Conservation (phyloP, 2,329 filamentous ascomycete species). For the Berkeleyomyces basicola region DNA sequence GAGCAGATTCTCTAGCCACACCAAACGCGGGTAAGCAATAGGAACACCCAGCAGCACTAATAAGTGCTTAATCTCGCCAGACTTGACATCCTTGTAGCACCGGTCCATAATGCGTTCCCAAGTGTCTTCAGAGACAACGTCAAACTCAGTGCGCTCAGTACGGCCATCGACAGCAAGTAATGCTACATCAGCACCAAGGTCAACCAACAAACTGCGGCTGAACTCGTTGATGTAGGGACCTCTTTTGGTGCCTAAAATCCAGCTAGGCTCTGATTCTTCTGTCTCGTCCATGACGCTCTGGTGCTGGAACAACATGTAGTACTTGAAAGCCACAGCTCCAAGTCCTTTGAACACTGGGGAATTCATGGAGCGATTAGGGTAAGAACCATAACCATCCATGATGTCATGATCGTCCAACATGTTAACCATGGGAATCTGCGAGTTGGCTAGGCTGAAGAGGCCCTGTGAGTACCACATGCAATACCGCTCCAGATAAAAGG, state of each 20-base stretch:
- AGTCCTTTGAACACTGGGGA: conserved; percentile 79
- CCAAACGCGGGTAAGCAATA: conserved; percentile 59
- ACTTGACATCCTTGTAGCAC: conserved; percentile 63
- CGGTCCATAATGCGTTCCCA: conserved; percentile 80
- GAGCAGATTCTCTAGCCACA: conserved; percentile 52
- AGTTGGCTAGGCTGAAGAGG: conserved; percentile 77
- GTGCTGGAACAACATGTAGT: conserved; percentile 97
- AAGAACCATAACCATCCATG: conserved; percentile 84
- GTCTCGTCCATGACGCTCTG: conserved; percentile 74
- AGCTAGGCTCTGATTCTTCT: conserved; percentile 72
- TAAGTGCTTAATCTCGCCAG: conserved; percentile 76
- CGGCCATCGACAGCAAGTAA: conserved; percentile 81
- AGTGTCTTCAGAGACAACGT: conserved; percentile 63
- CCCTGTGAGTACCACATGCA: conserved; percentile 94
- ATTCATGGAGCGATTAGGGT: conserved; percentile 80
- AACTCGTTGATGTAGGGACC: conserved; percentile 83
- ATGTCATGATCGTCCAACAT: conserved; percentile 94
- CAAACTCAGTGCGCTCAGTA: conserved; percentile 72
- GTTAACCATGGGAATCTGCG: conserved; percentile 96
- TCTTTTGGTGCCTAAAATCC: conserved; percentile 62
- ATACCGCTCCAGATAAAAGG: conserved; percentile 78
- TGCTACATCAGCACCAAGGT: conserved; percentile 59
- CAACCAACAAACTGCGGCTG: conserved; percentile 75
- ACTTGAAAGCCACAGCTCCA: conserved; percentile 88
- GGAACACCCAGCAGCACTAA: conserved; percentile 76